Evolutionary conservation across 257 asterid genomes (phyloP), one percentile per base, ranked within the genome.

Genomic region (Salvia splendens): DNA sequence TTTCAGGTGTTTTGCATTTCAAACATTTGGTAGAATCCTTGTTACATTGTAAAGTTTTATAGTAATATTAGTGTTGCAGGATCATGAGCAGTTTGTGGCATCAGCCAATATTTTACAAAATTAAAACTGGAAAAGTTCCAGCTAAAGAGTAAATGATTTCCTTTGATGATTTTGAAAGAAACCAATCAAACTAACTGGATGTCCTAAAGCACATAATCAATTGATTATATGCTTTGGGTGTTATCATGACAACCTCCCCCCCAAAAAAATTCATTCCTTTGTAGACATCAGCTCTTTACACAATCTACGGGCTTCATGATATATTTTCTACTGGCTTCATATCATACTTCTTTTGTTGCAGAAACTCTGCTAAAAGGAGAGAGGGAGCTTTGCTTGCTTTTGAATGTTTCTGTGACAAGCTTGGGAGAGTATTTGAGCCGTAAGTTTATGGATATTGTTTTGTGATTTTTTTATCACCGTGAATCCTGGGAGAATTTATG

Each of bases 391-490:
- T 93, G 74, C 82, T 93, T 63, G 97, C 95, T 68, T 90, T 93
- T 73, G 99, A 93, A 74, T 93, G 99, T 79, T 84, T 93, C 67
- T 90, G 97, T 71, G 99, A 90, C 68, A 93, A 85, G 82, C 95
- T 93, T 47, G 99, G 99, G 72, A 86, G 86, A 82, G 69, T 93
- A 77, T 93, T 93, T 85, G 99, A 93, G 83, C 99, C 99, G 99
- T 93, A 82, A 80, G 98, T 81, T 30, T 56, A 59, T 38, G 28
- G 33, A 50, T 57, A 58, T 48, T 69, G 43, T 55, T 50, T 45
- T 12, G 36, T 66, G 61, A 15, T 45, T 48, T 4, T 71, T 54
- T 51, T 74, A 48, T 38, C 67, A 55, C 48, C 57, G 66, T 68
- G 45, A 63, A 47, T 56, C 9, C 42, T 49, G 48, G 41, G 62